phyloP scores from a whole-genome alignment of 2,329 filamentous ascomycete genomes.

The Ceratocystis cacaofunesta region DNA sequence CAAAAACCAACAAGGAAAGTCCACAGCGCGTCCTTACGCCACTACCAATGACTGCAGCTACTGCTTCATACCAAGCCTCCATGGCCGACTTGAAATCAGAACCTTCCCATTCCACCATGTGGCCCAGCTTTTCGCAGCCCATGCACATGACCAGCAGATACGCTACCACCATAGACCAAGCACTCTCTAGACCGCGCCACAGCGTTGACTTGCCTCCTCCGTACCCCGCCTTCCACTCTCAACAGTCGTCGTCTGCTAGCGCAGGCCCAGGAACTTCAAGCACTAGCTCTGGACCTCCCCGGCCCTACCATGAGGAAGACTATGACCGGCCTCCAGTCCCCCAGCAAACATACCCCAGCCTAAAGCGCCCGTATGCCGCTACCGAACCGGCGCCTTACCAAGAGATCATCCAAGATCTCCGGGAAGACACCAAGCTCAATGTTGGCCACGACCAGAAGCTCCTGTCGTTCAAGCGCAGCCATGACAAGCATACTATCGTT shows the following conservation, averaged over 20 bases:
- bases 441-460: conserved; percentile 48
- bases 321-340: conserved; percentile 32
- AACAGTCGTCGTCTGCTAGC: conserved; percentile 5
- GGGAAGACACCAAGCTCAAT: conserved; percentile 43
- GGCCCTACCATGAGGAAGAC: conserved; percentile 24
- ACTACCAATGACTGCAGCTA: conserved; percentile 14
- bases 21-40: not conserved
- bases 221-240: conserved; percentile 32
- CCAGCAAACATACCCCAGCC: conserved; percentile 38
- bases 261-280: not conserved
- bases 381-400: conserved; percentile 38
- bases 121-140: conserved; percentile 44
- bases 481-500: conserved; percentile 46
- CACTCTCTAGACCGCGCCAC: conserved; percentile 28
- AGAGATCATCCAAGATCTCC: conserved; percentile 46
- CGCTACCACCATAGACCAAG: conserved; percentile 33
- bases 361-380: conserved; percentile 42
- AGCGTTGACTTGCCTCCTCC: conserved; percentile 29
- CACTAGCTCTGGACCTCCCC: not conserved
- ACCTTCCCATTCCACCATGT: conserved; percentile 41
- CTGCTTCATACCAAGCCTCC: conserved; percentile 17
- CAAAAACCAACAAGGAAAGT: not conserved
- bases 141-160: conserved; percentile 35
- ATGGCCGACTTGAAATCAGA: conserved; percentile 51
- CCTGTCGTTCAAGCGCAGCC: conserved; percentile 40